Base-by-base conservation (phyloP, 2,329 filamentous ascomycete species). In the Dothideomycetes sp. region DNA sequence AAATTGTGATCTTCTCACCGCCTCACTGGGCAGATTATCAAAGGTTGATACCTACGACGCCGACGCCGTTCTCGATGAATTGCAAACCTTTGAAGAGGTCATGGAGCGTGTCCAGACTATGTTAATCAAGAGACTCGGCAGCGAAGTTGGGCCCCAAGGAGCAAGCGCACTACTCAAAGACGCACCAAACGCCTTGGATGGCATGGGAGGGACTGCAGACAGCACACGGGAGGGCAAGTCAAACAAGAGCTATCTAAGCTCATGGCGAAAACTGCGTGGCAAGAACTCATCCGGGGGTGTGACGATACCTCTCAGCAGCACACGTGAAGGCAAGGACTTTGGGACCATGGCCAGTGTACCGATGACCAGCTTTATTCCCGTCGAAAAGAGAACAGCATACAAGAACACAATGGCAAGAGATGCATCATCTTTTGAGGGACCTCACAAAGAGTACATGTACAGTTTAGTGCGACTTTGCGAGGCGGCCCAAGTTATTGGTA, bases 381-480 rank as follows among this genome's bases (percentile, higher is more conserved):
- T 84, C 47, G 70, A 78, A 8, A 87, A 82, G 64, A 29, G 39
- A n/a, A 44, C 73, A 83, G 49, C 53, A 50, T 33, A 53, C 54
- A 42, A 57, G 53, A 28, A 48, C 46, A 40, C 56, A 52, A 46
- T 50, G 38, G 43, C 38, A 12, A 41, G 65, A 13, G 75, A 76
- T 42, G 70, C 83, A 37, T 72, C 16, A n/a, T 16, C 77, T 46
- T 94, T 89, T 52, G 73, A 78, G 22, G 91, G 91, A 1, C 87
- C 88, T 2, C 84, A 95, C 61, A 80, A 83, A 18, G 76, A 81
- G 49, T 98, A 98, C 60, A 95, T 96, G 86, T 76, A 78, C 52
- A 83, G 87, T 49, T 70, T 98, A 56, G 89, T 88, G 51, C 79
- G 82, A 52, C 66, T 98, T 49, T 98, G 94, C 61, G 91, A 96